Evolutionary conservation across 441 rosid species (phyloP), one percentile per base, ranked within the genome.

Genomic region (Geranium incanum): DNA sequence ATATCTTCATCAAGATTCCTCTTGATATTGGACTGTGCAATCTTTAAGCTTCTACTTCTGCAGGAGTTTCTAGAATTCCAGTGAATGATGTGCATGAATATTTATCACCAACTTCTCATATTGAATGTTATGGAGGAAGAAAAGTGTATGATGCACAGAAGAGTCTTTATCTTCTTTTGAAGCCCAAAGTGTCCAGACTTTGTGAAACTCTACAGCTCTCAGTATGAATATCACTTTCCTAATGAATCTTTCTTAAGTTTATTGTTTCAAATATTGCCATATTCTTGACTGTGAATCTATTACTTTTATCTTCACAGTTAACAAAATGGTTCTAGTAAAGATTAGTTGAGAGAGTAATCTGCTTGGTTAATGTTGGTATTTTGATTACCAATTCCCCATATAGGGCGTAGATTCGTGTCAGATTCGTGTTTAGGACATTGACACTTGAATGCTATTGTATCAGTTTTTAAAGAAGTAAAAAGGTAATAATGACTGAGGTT

Each of bases 121-220:
- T 3, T 76, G 81, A 80, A 76, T 77, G 62, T 75, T 79, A 77
- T 67, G 80, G 70, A 69, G 45, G 77, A 70, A 69, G 74, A 77
- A 76, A 76, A 71, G 62, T 78, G 74, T 73, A 19, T 23, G 86
- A 84, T 72, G 86, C 82, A 55, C 97, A 87, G 80, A 83, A 79
- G 79, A 79, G 75, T 82, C 90, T 95, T 62, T 85, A 84, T 79
- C 77, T 77, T 77, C 76, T 69, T 74, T 81, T 91, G 80, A 86
- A 83, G 86, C 91, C 82, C 59, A 83, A 83, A 72, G 81, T 88
- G 65, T 82, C 82, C 75, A 84, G 81, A 78, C 95, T 95, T 70
- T 81, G 89, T 83, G 83, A 83, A 81, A 81, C 85, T 74, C 78
- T 92, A 67, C 78, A 76, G 66, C 86, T 91, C 72, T 83, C 92